phyloP scores from a whole-genome alignment of 805 yeast species.

The Sugiyamaella marilandica region DNA sequence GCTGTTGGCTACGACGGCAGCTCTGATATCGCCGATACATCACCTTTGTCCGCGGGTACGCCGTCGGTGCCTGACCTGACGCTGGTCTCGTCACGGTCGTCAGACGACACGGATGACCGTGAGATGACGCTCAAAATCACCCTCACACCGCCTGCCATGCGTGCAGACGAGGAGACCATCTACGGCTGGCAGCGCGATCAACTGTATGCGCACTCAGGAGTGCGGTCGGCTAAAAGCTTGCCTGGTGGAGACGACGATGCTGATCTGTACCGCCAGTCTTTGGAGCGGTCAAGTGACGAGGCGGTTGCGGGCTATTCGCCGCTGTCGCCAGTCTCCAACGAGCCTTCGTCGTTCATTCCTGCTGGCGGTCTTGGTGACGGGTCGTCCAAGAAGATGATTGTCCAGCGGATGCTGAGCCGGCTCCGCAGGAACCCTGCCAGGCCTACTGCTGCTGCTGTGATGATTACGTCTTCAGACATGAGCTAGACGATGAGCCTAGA shows the following conservation, averaged over 20 bases:
- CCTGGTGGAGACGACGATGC: constrained; percentile 2
- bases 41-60: constrained; percentile 1
- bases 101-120: constrained; percentile 5
- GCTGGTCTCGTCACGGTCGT: not conserved
- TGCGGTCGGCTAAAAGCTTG: constrained; percentile 8
- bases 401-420: constrained; percentile 20
- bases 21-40: not conserved
- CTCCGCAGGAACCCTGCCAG: constrained; percentile 14
- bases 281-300: constrained; percentile 2
- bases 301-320: not conserved
- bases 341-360: constrained; percentile 14
- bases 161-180: constrained; percentile 25
- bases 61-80: not conserved
- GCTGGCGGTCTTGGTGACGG: constrained; percentile 16
- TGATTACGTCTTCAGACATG: constrained; percentile 24
- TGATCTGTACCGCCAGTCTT: not conserved
- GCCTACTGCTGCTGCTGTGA: constrained; percentile 11
- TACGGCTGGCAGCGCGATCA: constrained; percentile 29
- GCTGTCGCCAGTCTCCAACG: constrained; percentile 1
- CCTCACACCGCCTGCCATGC: constrained; percentile 26
- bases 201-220: constrained; percentile 17
- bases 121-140: constrained; percentile 27
- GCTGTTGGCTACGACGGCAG: not conserved
- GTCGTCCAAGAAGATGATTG: constrained; percentile 11
- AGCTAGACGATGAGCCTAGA: not conserved